Evolutionary conservation across 2,329 filamentous ascomycete species (phyloP), one percentile per base, ranked within the genome.

Genomic region (Nigrospora sphaerica): DNA sequence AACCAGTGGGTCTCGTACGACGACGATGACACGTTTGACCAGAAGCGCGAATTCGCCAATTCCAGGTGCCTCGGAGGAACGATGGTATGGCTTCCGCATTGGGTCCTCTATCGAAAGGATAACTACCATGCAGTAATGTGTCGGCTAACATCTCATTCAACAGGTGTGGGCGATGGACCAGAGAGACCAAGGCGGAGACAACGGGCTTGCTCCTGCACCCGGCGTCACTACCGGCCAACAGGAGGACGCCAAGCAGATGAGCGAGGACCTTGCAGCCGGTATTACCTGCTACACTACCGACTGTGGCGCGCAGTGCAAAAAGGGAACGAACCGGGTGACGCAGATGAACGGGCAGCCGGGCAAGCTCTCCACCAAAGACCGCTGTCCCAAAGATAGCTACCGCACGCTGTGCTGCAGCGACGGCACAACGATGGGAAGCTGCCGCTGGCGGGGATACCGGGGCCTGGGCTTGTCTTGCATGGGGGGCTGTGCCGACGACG

Each of bases 1-100:
- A 53, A 68, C 46, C 64, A 73, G 49, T 74, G 67, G 70, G 62
- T 72, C 1, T 60, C 57, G 3, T 73, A 57, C 36, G 69, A 72
- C 51, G 65, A 71, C 45, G 42, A 48, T 1, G 58, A 62, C 1
- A 71, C 68, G 0, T 55, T 69, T 14, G 51, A 58, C 32, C 31
- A 54, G 33, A 69, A 70, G 50, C 54, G 54, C 1, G 53, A 62
- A 6, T 62, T 51, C 32, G 66, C 65, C 1, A 63, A 55, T 31
- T 17, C 7, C 2, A 32, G 39, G 2, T 62, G 62, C 37, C 47
- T 65, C 3, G 57, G 57, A 9, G 62, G 62, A 10, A 12, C 34
- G n/a, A 46, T 46, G 44, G 37, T 46, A 12, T 46, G 44, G 44
- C n/a, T n/a, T n/a, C n/a, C n/a, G n/a, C n/a, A n/a, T n/a, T n/a